Conservation (phyloP, 1,139 yeast genomes). For the Saccharomyces hybrid region DNA sequence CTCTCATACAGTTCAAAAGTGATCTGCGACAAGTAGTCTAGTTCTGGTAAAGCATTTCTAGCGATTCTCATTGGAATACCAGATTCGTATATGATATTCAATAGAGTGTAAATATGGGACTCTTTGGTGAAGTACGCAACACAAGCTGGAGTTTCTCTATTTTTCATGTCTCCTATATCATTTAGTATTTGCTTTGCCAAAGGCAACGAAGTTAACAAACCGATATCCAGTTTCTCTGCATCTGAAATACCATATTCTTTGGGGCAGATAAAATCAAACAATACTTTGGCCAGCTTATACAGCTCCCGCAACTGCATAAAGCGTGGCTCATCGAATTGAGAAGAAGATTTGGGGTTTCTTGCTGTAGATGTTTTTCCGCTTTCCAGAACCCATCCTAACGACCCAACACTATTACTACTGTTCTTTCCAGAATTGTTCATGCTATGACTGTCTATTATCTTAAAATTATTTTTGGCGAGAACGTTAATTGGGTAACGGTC, state of each 20-base stretch:
- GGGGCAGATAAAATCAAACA: constrained; percentile 96
- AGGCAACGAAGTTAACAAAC: constrained; percentile 87
- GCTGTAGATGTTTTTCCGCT: constrained; percentile 37
- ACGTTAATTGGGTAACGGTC: constrained; percentile 76
- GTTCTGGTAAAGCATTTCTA: constrained; percentile 89
- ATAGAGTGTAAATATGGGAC: constrained; percentile 87
- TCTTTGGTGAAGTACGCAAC: constrained; percentile 93
- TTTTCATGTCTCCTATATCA: constrained; percentile 75
- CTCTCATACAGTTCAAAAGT: constrained; percentile 89
- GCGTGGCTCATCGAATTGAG: constrained; percentile 75
- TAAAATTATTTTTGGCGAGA: constrained; percentile 68
- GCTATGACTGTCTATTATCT: constrained; percentile 30
- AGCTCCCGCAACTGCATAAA: constrained; percentile 78
- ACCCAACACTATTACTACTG: constrained; percentile 48
- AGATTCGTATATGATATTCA: constrained; percentile 89
- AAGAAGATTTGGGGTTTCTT: constrained; percentile 32
- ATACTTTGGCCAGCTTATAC: constrained; percentile 80
- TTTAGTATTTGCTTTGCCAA: constrained; percentile 78
- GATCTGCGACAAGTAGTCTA: constrained; percentile 91
- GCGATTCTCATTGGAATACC: constrained; percentile 91
- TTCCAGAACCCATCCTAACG: constrained; percentile 67
- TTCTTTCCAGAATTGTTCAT: constrained; percentile 4
- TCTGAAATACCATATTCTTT: constrained; percentile 97
- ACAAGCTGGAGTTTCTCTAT: constrained; percentile 71
- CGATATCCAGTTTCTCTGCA: constrained; percentile 92